Evolutionary conservation across 148 eudicot genomes (phyloP).

Genomic region (Nepenthes gracilis): DNA sequence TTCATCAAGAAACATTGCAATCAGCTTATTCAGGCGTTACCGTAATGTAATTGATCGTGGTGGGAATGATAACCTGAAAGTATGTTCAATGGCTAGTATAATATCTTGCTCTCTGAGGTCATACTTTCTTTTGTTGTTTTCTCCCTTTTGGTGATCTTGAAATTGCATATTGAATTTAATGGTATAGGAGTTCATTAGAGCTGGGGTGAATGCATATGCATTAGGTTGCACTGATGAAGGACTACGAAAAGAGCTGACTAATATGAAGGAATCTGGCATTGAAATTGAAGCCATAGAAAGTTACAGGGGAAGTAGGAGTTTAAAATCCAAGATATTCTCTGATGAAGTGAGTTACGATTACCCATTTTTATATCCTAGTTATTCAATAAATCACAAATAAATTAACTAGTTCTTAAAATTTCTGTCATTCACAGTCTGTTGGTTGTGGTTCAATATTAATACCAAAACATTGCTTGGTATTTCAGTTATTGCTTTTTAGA

Average conservation of each 20-base stretch:
- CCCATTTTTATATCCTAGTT: background rate
- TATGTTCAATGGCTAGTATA: conserved; percentile 8
- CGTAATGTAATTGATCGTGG: conserved; percentile 74
- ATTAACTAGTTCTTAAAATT: background rate
- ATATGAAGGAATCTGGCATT: conserved; percentile 61
- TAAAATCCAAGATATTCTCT: conserved; percentile 54
- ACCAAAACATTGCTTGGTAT: too few relatives aligned
- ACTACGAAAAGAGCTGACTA: conserved; percentile 58
- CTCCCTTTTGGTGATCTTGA: background rate
- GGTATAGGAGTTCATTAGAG: conserved; percentile 75
- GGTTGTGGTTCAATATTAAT: too few relatives aligned
- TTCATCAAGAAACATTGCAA: conserved; percentile 91
- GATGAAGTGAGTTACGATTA: conserved; percentile 43
- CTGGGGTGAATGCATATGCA: conserved; percentile 94
- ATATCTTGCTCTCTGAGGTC: background rate
- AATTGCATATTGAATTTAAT: conserved; percentile 11
- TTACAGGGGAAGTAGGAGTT: conserved; percentile 54
- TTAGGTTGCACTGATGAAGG: conserved; percentile 93
- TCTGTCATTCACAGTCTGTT: background rate
- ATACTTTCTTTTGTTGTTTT: background rate
- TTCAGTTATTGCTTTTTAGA: too few relatives aligned
- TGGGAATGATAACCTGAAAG: conserved; percentile 85
- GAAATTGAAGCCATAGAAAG: conserved; percentile 62
- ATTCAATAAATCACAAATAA: background rate
- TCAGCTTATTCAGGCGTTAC: conserved; percentile 79